These are phyloP conservation scores for Pyricularia sp. DNA, from an alignment of 2,329 filamentous ascomycete species.

Conservation along the genomic window DNA sequence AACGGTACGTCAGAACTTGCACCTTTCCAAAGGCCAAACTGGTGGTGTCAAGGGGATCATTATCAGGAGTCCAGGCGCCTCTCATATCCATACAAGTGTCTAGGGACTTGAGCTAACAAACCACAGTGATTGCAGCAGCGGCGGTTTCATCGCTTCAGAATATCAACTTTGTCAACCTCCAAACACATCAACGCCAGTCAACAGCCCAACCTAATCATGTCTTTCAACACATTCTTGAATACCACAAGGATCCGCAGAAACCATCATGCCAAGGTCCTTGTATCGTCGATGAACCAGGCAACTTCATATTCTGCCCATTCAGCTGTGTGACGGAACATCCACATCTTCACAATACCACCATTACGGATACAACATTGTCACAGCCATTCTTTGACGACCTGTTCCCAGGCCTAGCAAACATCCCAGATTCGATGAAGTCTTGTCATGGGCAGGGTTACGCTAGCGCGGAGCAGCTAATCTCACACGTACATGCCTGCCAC, in stretches of 20 bases:
- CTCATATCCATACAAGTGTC: background rate
- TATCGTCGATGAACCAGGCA: background rate
- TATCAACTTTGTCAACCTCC: background rate
- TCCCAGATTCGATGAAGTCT: background rate
- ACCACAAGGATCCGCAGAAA: background rate
- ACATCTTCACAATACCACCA: background rate
- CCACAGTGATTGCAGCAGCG: background rate
- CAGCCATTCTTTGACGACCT: background rate
- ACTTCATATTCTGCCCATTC: constrained; percentile 1
- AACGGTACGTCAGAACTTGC: background rate
- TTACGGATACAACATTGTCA: background rate
- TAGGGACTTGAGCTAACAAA: background rate
- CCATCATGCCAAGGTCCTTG: constrained; percentile 2
- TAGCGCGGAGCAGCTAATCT: constrained; percentile 6
- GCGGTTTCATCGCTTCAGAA: background rate
- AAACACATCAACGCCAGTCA: background rate
- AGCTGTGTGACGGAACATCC: constrained; percentile 3
- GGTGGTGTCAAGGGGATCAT: background rate
- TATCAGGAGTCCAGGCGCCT: background rate
- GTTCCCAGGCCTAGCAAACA: background rate
- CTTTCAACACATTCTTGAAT: background rate
- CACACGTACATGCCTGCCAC: background rate
- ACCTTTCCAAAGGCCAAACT: background rate
- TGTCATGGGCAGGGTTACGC: background rate
- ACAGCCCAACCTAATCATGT: background rate